Conservation (phyloP, 352 stramenopile species). For the Phytophthora sansomeana region DNA sequence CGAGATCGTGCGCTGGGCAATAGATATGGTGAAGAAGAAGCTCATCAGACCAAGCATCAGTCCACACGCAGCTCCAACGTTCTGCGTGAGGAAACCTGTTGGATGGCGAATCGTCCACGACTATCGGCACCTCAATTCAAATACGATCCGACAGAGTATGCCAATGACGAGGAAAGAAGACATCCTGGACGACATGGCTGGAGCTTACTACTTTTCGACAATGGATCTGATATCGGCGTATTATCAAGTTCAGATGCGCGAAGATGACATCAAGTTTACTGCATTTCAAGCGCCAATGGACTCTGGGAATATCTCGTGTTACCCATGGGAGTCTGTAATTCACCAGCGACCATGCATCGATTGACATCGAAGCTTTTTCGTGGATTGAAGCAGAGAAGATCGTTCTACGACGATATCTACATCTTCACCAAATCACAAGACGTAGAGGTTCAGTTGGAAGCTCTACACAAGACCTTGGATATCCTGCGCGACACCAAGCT, state of each 20-base stretch:
- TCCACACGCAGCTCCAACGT: neutral
- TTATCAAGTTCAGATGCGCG: slow-evolving; percentile 35
- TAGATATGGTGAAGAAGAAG: slow-evolving; percentile 3
- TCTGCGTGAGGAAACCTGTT: slow-evolving; percentile 30
- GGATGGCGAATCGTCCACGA: slow-evolving; percentile 37
- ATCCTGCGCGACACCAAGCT: slow-evolving; percentile 11
- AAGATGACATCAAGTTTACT: slow-evolving; percentile 29
- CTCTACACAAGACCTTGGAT: slow-evolving; percentile 2
- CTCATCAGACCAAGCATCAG: too few relatives aligned
- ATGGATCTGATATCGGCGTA: slow-evolving; percentile 33
- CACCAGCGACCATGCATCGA: slow-evolving; percentile 1
- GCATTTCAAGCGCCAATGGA: slow-evolving; percentile 21
- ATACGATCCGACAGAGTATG: slow-evolving; percentile 10
- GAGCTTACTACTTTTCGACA: slow-evolving; percentile 20
- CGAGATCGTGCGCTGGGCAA: slow-evolving; percentile 2
- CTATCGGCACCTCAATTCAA: slow-evolving; percentile 14
- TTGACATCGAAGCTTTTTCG: slow-evolving; percentile 16
- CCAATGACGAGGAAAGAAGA: slow-evolving; percentile 31
- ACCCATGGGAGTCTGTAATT: slow-evolving; percentile 5
- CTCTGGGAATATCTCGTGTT: slow-evolving; percentile 14
- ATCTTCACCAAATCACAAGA: slow-evolving; percentile 9
- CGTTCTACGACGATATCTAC: slow-evolving; percentile 21
- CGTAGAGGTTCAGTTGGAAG: slow-evolving; percentile 7
- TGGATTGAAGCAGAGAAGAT: slow-evolving; percentile 1
- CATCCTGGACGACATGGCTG: slow-evolving; percentile 23